These are phyloP conservation scores for Ochetophila trinervis DNA, from an alignment of 306 rosid genomes.

Conservation along the genomic window DNA sequence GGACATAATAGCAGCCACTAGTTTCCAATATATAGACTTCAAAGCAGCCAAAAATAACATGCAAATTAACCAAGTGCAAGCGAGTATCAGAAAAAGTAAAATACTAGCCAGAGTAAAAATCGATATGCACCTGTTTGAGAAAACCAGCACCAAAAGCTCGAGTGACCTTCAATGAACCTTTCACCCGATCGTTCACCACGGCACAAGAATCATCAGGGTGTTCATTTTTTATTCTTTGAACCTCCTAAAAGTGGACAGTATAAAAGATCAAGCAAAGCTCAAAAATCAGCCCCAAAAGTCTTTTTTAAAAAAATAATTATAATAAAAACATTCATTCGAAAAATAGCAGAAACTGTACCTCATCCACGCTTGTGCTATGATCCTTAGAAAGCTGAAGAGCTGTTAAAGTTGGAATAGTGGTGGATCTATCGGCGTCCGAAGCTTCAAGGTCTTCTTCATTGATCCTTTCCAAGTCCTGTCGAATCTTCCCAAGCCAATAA, in stretches of 20 bases:
- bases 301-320: neutral
- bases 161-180: constrained; percentile 93
- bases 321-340: neutral
- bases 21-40: neutral
- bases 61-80: neutral
- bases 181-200: constrained; percentile 82
- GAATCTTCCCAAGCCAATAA: constrained; percentile 86
- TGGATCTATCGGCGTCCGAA: constrained; percentile 51
- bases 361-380: constrained; percentile 78
- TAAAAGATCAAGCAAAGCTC: constrained; percentile 4
- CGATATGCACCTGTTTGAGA: constrained; percentile 77
- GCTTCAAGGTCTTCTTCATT: constrained; percentile 94
- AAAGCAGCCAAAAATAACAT: neutral
- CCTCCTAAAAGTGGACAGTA: constrained; percentile 58
- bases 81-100: neutral
- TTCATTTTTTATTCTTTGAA: constrained; percentile 64
- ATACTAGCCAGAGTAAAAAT: neutral
- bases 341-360: constrained; percentile 33
- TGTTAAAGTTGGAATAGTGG: constrained; percentile 45
- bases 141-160: constrained; percentile 97
- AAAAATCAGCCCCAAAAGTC: neutral
- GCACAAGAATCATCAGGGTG: constrained; percentile 89
- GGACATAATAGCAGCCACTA: neutral
- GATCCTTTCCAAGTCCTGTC: constrained; percentile 88
- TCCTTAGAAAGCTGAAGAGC: constrained; percentile 84